These are phyloP conservation scores for Lepraria neglecta DNA, from an alignment of 495 filamentous ascomycete genomes.

Conservation along the genomic window DNA sequence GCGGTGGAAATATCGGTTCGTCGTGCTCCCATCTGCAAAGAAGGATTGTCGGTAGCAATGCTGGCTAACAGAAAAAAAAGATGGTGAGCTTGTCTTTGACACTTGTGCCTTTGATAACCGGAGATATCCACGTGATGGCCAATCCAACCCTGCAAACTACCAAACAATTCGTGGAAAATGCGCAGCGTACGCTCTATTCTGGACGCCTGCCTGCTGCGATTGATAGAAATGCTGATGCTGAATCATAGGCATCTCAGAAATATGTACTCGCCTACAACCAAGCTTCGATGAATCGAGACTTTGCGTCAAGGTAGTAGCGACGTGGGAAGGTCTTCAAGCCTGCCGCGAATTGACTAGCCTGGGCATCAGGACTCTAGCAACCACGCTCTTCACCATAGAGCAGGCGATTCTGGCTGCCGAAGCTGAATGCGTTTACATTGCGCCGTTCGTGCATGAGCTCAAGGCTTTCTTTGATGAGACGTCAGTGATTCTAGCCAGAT, in stretches of 20 bases:
- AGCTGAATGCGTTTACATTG: constrained; percentile 53
- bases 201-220: too few relatives aligned
- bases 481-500: constrained; percentile 38
- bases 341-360: constrained; percentile 49
- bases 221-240: too few relatives aligned
- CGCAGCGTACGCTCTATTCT: constrained; percentile 49
- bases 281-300: constrained; percentile 45
- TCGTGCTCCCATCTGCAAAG: too few relatives aligned
- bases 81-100: constrained; percentile 49
- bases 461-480: constrained; percentile 53
- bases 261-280: constrained; percentile 46
- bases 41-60: too few relatives aligned
- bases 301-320: constrained; percentile 58
- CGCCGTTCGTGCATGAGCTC: constrained; percentile 60
- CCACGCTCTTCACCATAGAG: constrained; percentile 53
- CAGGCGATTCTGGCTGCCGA: constrained; percentile 53
- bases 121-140: constrained; percentile 53
- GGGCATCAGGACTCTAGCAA: constrained; percentile 53
- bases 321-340: constrained; percentile 59
- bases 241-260: constrained; percentile 45
- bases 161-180: constrained; percentile 49
- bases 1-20: constrained; percentile 52
- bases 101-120: constrained; percentile 47
- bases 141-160: constrained; percentile 52
- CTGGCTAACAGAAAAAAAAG: too few relatives aligned